Conservation (phyloP, 805 yeast species). For the Lipomyces starkeyi region DNA sequence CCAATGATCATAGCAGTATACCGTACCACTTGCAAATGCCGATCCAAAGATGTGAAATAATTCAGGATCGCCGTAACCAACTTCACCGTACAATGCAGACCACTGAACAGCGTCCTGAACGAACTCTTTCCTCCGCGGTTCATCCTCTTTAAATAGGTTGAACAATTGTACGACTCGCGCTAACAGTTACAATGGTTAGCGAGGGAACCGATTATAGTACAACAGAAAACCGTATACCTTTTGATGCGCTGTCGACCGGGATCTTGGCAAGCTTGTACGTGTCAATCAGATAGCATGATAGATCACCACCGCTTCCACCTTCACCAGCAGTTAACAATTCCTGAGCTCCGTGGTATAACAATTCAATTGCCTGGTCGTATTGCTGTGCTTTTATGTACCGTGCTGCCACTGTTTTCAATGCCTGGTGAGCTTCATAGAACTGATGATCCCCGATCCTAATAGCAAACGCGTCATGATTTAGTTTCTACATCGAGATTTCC, state of each 20-base stretch:
- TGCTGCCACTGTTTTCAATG: conserved; percentile 85
- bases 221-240: conserved; percentile 46
- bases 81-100: conserved; percentile 58
- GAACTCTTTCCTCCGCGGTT: conserved; percentile 69
- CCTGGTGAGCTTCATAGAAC: conserved; percentile 95
- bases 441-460: conserved; percentile 70
- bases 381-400: conserved; percentile 75
- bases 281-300: conserved; percentile 72
- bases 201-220: background rate
- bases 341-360: conserved; percentile 73
- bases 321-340: conserved; percentile 71
- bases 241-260: conserved; percentile 52
- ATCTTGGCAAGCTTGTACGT: conserved; percentile 62
- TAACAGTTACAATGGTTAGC: conserved; percentile 3
- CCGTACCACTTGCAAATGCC: conserved; percentile 54
- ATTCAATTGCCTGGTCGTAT: conserved; percentile 72
- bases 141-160: conserved; percentile 54
- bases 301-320: conserved; percentile 81
- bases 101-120: conserved; percentile 68
- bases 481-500: no score
- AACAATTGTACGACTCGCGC: conserved; percentile 54
- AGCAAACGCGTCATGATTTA: background rate
- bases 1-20: background rate
- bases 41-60: conserved; percentile 76
- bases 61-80: conserved; percentile 73